Percentiles rank a stretch among this genome's conserved stretches.
Conservation (phyloP, 441 rosid species). For the Arabidopsis hybrid region DNA sequence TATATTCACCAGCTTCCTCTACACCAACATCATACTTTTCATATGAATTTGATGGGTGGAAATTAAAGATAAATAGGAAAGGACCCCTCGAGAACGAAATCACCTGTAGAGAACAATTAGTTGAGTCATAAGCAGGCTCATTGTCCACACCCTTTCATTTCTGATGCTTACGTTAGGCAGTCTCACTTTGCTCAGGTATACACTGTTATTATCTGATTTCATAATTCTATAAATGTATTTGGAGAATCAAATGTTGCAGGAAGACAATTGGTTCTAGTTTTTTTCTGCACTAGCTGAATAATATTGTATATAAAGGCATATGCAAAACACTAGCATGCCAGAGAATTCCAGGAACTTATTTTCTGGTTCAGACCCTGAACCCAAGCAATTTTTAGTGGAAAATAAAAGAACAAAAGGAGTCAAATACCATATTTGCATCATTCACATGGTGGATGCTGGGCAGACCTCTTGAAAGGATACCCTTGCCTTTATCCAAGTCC, state of each 20-base stretch:
- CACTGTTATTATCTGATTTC: slow-evolving; percentile 21
- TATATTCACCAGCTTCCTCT: slow-evolving; percentile 98
- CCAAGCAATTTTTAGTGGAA: neutral
- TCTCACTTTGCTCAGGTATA: slow-evolving; percentile 13
- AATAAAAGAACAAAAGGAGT: slow-evolving; percentile 7
- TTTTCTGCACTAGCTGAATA: neutral
- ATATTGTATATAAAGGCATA: slow-evolving; percentile 32
- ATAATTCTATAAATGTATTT: slow-evolving; percentile 16
- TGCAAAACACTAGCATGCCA: slow-evolving; percentile 27
- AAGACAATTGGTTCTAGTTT: neutral
- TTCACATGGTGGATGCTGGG: slow-evolving; percentile 83
- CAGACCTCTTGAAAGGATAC: slow-evolving; percentile 74
- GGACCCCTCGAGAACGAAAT: slow-evolving; percentile 88
- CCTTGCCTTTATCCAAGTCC: slow-evolving; percentile 77
- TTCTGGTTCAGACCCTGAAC: slow-evolving; percentile 12
- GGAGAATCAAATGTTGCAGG: neutral
- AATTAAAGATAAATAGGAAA: slow-evolving; percentile 86
- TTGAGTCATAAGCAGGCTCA: slow-evolving; percentile 14
- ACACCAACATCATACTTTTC: slow-evolving; percentile 71
- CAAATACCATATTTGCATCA: slow-evolving; percentile 77
- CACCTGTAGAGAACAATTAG: slow-evolving; percentile 59
- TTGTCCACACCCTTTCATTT: slow-evolving; percentile 3
- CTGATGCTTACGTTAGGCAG: slow-evolving; percentile 1
- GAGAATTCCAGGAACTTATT: slow-evolving; percentile 22
- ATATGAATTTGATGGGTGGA: slow-evolving; percentile 80